Base-by-base conservation (phyloP, 257 asterid species). In the Salvia rosmarinus region DNA sequence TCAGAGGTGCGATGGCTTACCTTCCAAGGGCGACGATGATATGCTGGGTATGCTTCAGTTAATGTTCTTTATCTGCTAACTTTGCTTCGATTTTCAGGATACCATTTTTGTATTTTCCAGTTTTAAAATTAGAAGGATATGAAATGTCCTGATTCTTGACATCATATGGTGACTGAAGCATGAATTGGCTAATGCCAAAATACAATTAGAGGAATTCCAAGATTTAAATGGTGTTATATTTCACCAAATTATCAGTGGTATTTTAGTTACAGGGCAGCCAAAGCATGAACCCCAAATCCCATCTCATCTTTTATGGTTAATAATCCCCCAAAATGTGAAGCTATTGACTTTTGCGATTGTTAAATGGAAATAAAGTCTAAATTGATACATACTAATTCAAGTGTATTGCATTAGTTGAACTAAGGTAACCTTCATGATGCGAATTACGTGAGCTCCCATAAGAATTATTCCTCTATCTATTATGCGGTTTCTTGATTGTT, bases 1-100 rank as follows among this genome's bases (percentile, higher is more conserved):
- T 82, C 96, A 89, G 73, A 86, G 97, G 83, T 91, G 99, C 75
- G 96, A 95, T 81, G 99, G 98, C 72, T 69, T 82, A 64, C 90
- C 89, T 44, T 91, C 97, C 72, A 88, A 77, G 82, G 73, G 66
- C 46, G 96, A 89, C 2, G 96, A 89, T 63, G 97, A 91, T 79
- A 84, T 83, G 87, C 91, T 84, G 72, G 96, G 99, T 94, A 89
- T 66, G 83, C 68, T 74, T 80, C 66, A 64, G 19, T 10, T 46
- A 20, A 4, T 35, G 34, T 70, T 76, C 62, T 68, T 69, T 28
- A 47, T 59, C 70, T 77, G 61, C 51, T 62, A 54, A 30, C 23
- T 59, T 34, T 43, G 16, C 42, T 57, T 64, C 37, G 20, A 25
- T 43, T 9, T 75, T 65, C 40, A 49, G 14, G 25, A 28, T 43